These are phyloP conservation scores for Candida sanyaensis DNA, from an alignment of 1,139 yeast genomes.

Conservation along the genomic window DNA sequence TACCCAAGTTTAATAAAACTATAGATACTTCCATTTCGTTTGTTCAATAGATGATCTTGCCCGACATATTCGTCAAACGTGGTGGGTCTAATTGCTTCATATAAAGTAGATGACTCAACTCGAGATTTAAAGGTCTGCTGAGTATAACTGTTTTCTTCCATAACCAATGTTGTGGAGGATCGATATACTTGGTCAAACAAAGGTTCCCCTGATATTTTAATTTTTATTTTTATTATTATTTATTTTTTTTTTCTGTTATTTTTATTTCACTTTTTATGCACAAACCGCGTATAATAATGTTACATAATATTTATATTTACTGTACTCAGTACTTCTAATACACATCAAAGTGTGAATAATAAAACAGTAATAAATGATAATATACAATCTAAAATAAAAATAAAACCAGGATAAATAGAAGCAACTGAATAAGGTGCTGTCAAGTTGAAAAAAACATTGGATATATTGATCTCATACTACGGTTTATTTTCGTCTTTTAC, in stretches of 20 bases:
- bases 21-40: slow-evolving; percentile 28
- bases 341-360: neutral
- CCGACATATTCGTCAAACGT: slow-evolving; percentile 34
- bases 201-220: no score
- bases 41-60: slow-evolving; percentile 35
- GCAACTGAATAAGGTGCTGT: no score
- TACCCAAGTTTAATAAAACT: slow-evolving; percentile 38
- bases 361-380: neutral
- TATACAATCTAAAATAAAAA: neutral
- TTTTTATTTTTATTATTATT: neutral
- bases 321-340: neutral
- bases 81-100: slow-evolving; percentile 24
- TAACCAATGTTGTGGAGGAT: neutral
- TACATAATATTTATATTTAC: no score
- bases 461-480: no score
- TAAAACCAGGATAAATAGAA: neutral
- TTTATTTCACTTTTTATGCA: no score
- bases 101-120: slow-evolving; percentile 5
- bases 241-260: neutral
- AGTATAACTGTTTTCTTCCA: neutral
- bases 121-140: neutral
- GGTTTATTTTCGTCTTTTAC: slow-evolving; percentile 15
- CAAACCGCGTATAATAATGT: no score
- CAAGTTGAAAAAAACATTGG: no score
- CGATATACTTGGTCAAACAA: no score